Conservation (phyloP, 2,329 filamentous ascomycete species). For the Thielaviopsis musarum region DNA sequence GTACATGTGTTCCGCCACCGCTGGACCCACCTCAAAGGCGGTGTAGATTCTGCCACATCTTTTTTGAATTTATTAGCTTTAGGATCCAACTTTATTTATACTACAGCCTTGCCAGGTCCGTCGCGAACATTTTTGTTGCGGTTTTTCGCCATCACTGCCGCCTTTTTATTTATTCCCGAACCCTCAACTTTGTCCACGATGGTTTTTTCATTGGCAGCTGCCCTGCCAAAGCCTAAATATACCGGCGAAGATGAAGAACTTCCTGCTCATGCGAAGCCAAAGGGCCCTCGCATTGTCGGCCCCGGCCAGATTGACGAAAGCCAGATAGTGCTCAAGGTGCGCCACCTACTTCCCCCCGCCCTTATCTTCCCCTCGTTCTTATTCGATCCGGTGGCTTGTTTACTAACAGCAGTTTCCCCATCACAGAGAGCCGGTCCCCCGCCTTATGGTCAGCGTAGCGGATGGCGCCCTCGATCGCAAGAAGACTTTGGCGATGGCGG, state of each 20-base stretch:
- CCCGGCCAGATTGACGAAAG: slow-evolving; percentile 67
- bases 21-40: background rate
- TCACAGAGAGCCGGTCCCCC: slow-evolving; percentile 62
- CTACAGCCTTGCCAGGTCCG: background rate
- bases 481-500: slow-evolving; percentile 96
- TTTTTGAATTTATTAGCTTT: background rate
- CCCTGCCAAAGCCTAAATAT: slow-evolving; percentile 80
- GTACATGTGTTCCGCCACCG: background rate
- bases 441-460: slow-evolving; percentile 67
- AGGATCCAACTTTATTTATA: background rate
- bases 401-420: slow-evolving; percentile 6
- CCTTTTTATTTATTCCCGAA: background rate
- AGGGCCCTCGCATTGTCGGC: slow-evolving; percentile 68
- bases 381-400: background rate
- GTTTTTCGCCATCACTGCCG: background rate
- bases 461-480: slow-evolving; percentile 76
- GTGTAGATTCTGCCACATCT: slow-evolving; percentile 6
- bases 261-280: slow-evolving; percentile 51
- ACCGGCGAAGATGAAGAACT: slow-evolving; percentile 77
- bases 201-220: slow-evolving; percentile 55
- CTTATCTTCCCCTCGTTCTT: background rate
- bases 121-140: background rate
- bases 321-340: slow-evolving; percentile 63
- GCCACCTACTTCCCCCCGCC: slow-evolving; percentile 13
- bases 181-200: slow-evolving; percentile 26